phyloP scores from a whole-genome alignment of 1,284 basidiomycete species.

The Ustilago hordei region DNA sequence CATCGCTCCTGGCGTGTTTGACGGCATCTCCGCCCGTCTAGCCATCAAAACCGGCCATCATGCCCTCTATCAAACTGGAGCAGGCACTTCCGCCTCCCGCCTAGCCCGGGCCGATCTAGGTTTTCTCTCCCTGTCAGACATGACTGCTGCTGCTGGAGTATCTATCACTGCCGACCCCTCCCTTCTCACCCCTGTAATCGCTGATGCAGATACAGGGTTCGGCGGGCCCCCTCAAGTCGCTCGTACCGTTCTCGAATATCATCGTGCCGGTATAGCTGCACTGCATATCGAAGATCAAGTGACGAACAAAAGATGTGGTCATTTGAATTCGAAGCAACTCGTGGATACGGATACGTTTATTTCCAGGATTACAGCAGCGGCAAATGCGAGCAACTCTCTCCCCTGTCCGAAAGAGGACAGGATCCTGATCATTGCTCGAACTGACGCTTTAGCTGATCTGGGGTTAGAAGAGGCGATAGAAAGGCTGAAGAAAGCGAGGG shows the following conservation, averaged over 20 bases:
- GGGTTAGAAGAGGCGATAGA: slow-evolving; percentile 83
- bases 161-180: slow-evolving; percentile 33
- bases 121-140: slow-evolving; percentile 81
- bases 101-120: slow-evolving; percentile 83
- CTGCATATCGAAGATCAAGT: slow-evolving; percentile 87
- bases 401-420: slow-evolving; percentile 77
- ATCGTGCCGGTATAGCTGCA: slow-evolving; percentile 78
- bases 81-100: slow-evolving; percentile 81
- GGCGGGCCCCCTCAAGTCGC: slow-evolving; percentile 80
- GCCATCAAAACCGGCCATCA: slow-evolving; percentile 77
- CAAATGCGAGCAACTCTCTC: slow-evolving; percentile 58
- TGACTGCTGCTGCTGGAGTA: slow-evolving; percentile 35
- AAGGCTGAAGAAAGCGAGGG: slow-evolving; percentile 79
- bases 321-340: slow-evolving; percentile 82
- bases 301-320: slow-evolving; percentile 82
- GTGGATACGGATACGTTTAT: slow-evolving; percentile 82
- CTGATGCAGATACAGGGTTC: slow-evolving; percentile 85
- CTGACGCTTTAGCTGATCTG: slow-evolving; percentile 82
- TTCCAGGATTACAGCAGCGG: slow-evolving; percentile 81
- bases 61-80: slow-evolving; percentile 81
- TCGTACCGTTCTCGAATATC: slow-evolving; percentile 80
- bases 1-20: slow-evolving; percentile 76
- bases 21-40: slow-evolving; percentile 82
- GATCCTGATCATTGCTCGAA: slow-evolving; percentile 83
- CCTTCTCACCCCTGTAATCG: slow-evolving; percentile 73